A percentile compares a stretch with the other conserved stretches of the same genome.
phyloP scores from a whole-genome alignment of 176 grass and related monocot genomes.

The Cymbopogon citratus region DNA sequence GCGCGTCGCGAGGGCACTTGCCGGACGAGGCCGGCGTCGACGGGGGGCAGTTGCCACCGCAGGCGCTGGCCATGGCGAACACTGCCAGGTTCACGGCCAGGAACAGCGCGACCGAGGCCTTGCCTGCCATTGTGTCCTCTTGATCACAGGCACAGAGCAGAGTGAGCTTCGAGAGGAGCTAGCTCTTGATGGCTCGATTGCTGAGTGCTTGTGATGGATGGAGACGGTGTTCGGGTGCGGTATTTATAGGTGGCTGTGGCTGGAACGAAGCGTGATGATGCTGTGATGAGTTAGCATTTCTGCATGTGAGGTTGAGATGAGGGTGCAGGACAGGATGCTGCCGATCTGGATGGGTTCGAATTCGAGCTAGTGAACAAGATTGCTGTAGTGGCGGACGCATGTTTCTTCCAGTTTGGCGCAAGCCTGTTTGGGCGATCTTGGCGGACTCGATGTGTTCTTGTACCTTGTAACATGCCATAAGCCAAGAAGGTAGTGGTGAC shows the following conservation, averaged over 20 bases:
- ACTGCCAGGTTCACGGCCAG: constrained; percentile 27
- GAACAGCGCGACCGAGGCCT: constrained; percentile 16
- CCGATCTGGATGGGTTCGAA: neutral
- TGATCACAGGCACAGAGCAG: too few species aligned
- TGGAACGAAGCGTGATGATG: neutral
- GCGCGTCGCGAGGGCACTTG: constrained; percentile 42
- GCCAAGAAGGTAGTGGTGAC: neutral
- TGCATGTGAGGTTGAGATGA: constrained; percentile 9
- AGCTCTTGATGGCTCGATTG: too few species aligned
- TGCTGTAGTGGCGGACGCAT: neutral
- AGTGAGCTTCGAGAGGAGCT: too few species aligned
- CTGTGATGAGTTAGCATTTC: neutral
- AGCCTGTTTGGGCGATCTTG: neutral
- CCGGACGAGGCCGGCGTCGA: constrained; percentile 5
- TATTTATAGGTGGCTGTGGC: constrained; percentile 6
- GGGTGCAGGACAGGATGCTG: too few species aligned
- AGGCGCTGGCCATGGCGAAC: constrained; percentile 23
- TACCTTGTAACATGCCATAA: constrained; percentile 4
- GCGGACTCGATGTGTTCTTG: neutral
- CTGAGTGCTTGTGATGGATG: constrained; percentile 10
- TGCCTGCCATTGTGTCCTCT: too few species aligned
- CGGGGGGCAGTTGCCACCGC: neutral
- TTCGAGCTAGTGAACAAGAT: constrained; percentile 12
- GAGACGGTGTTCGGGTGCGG: neutral
- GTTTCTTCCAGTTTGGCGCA: neutral